Percentiles rank a stretch among this genome's conserved stretches.
phyloP scores from a whole-genome alignment of 179 eudicot species.

The Kewa caespitosa region DNA sequence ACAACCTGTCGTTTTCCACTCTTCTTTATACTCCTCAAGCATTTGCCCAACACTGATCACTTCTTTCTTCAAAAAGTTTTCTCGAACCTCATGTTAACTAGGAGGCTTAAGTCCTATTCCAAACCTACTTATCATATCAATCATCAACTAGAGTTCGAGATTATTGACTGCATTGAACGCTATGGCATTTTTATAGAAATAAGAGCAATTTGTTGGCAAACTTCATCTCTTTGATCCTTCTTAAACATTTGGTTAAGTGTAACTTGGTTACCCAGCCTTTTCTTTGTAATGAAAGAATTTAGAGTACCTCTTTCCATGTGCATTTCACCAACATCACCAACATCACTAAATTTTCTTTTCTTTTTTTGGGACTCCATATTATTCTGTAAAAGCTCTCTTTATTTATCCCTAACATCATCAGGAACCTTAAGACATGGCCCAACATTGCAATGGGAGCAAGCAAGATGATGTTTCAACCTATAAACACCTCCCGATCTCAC shows the following conservation, averaged over 20 bases:
- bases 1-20: constrained; percentile 21
- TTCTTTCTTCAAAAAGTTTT: constrained; percentile 6
- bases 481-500: constrained; percentile 3
- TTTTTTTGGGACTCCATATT: neutral
- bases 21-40: constrained; percentile 10
- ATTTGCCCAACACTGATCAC: neutral
- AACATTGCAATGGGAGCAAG: neutral
- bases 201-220: constrained; percentile 11
- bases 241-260: neutral
- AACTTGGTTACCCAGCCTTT: neutral
- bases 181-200: neutral
- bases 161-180: neutral
- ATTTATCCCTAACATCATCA: neutral
- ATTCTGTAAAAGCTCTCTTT: neutral
- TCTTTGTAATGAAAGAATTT: neutral
- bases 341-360: neutral
- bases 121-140: too few relatives aligned
- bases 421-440: neutral
- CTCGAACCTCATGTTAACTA: constrained; percentile 18
- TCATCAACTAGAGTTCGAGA: too few relatives aligned
- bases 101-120: neutral
- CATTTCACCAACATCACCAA: neutral
- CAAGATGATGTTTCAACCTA: constrained; percentile 4
- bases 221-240: neutral
- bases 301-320: neutral